phyloP scores from a whole-genome alignment of 345 rosid species.

The Iberis pinnata region DNA sequence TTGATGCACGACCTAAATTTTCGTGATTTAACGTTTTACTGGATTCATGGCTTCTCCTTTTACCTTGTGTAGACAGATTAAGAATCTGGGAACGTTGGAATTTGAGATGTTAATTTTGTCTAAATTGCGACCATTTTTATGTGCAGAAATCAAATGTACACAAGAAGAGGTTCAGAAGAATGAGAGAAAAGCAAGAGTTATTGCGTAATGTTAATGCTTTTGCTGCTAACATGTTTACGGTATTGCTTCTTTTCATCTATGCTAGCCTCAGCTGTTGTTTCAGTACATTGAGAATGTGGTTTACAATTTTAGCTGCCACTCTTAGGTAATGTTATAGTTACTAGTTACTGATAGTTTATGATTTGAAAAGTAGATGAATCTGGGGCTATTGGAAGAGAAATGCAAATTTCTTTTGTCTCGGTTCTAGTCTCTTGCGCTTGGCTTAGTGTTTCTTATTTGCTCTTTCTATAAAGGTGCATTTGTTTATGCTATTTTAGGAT shows the following conservation, averaged over 20 bases:
- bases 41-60: not conserved
- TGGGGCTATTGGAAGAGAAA: not conserved
- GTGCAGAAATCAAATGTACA: constrained; percentile 30
- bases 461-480: not conserved
- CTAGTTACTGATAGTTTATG: not conserved
- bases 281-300: not conserved
- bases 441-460: constrained; percentile 1
- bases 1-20: constrained; percentile 5
- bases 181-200: constrained; percentile 40
- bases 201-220: constrained; percentile 43
- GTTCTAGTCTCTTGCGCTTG: constrained; percentile 10
- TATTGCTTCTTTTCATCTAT: constrained; percentile 11
- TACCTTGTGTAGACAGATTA: not conserved
- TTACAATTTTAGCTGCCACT: constrained; percentile 1
- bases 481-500: constrained; percentile 3
- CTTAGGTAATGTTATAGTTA: not conserved
- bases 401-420: constrained; percentile 3
- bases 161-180: constrained; percentile 42
- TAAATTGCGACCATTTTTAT: not conserved
- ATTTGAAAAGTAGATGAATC: not conserved
- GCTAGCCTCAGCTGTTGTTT: too few relatives aligned
- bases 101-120: not conserved
- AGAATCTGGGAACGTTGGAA: constrained; percentile 2
- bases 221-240: constrained; percentile 52
- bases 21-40: not conserved